A percentile compares a stretch with the other conserved stretches of the same genome.
Conservation (phyloP, 345 rosid genomes). For the Acer yangbiense region DNA sequence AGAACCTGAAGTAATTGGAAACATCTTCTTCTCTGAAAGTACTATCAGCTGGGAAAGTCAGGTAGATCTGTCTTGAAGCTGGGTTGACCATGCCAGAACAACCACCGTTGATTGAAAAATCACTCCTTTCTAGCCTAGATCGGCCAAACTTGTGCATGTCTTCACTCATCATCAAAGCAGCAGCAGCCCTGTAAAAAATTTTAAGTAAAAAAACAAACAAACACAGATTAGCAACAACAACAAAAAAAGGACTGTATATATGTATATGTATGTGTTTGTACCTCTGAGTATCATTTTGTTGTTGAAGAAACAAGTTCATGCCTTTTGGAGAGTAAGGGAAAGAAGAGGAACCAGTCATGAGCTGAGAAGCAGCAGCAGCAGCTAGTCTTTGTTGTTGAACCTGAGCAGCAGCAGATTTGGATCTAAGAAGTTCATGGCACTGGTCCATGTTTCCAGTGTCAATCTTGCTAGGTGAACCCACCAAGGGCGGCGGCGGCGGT, state of each 20-base stretch:
- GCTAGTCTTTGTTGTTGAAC: slow-evolving; percentile 62
- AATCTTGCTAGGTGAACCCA: slow-evolving; percentile 77
- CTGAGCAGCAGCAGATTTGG: slow-evolving; percentile 63
- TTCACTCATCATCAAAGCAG: slow-evolving; percentile 73
- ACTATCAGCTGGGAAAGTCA: slow-evolving; percentile 97
- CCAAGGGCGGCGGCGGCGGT: slow-evolving; percentile 17
- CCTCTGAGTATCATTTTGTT: slow-evolving; percentile 75
- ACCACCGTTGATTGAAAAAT: slow-evolving; percentile 41
- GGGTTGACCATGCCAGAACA: slow-evolving; percentile 60
- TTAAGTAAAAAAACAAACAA: not conserved
- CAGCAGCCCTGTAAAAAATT: slow-evolving; percentile 45
- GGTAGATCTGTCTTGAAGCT: slow-evolving; percentile 92
- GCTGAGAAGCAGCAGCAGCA: slow-evolving; percentile 49
- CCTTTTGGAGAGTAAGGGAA: slow-evolving; percentile 71
- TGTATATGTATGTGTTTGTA: slow-evolving; percentile 4
- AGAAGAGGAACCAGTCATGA: slow-evolving; percentile 43
- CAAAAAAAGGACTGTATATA: not conserved
- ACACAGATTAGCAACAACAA: not conserved
- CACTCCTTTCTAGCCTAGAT: slow-evolving; percentile 77
- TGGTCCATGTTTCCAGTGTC: slow-evolving; percentile 51
- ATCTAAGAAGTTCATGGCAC: slow-evolving; percentile 75
- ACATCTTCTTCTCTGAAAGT: slow-evolving; percentile 93
- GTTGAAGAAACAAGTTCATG: slow-evolving; percentile 65
- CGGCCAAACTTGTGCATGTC: slow-evolving; percentile 68
- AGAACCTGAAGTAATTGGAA: slow-evolving; percentile 80